Evolutionary conservation across 208 protist genomes (phyloP).

Genomic region (Spongospora subterranea): DNA sequence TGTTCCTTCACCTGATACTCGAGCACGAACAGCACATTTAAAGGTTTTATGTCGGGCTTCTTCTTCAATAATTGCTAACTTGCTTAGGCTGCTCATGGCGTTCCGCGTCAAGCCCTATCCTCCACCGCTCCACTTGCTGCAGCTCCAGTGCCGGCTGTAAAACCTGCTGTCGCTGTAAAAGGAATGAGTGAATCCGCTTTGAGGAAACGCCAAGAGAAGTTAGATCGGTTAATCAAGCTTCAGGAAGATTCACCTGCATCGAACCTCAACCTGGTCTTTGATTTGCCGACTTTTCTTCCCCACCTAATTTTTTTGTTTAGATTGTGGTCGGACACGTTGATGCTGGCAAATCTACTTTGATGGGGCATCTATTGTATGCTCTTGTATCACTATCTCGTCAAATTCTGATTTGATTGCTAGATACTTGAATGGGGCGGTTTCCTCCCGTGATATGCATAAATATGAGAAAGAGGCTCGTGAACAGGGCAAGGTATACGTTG

Average conservation of each 20-base stretch:
- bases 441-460: not conserved
- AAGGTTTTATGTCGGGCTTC: not conserved
- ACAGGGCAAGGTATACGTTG: conserved; percentile 71
- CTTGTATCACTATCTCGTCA: conserved; percentile 50
- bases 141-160: not conserved
- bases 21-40: not conserved
- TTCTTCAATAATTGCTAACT: not conserved
- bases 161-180: conserved; percentile 32
- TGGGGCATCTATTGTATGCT: conserved; percentile 72
- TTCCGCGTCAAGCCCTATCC: not conserved
- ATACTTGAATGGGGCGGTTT: conserved; percentile 59
- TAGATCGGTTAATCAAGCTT: not conserved
- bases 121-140: not conserved
- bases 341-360: conserved; percentile 79
- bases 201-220: not conserved
- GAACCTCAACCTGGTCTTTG: not conserved
- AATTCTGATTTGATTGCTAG: conserved; percentile 61
- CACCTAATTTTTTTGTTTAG: conserved; percentile 64
- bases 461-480: conserved; percentile 66
- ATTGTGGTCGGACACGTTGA: conserved; percentile 80
- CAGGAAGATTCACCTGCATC: not conserved
- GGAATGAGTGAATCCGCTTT: conserved; percentile 1
- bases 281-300: not conserved
- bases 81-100: not conserved
- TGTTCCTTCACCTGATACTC: conserved; percentile 19